A percentile compares a stretch with the other conserved stretches of the same genome.
Evolutionary conservation across 768 basidiomycete genomes (phyloP).

Genomic region (Tremella mesenterica): DNA sequence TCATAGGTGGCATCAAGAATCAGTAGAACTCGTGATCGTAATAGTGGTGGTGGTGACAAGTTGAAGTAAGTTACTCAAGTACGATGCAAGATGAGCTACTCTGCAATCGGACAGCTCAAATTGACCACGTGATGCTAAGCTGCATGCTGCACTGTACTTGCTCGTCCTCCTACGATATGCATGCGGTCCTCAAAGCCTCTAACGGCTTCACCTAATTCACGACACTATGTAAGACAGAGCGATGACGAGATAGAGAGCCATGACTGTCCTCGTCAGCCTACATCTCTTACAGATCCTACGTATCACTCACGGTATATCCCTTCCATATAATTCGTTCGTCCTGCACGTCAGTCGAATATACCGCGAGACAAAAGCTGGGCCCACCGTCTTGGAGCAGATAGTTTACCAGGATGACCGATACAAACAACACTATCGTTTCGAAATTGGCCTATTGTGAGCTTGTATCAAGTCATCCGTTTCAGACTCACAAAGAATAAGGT

Average conservation of each 20-base stretch:
- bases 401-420: slow-evolving; percentile 79
- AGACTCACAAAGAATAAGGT: slow-evolving; percentile 76
- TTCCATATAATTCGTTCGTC: slow-evolving; percentile 85
- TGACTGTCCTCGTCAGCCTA: slow-evolving; percentile 30
- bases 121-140: no score
- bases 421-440: slow-evolving; percentile 73
- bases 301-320: slow-evolving; percentile 57
- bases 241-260: slow-evolving; percentile 69
- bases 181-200: no score
- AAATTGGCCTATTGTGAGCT: slow-evolving; percentile 28
- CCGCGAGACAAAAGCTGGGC: no score
- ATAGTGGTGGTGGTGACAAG: slow-evolving; percentile 1
- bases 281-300: not conserved
- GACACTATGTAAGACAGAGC: slow-evolving; percentile 56
- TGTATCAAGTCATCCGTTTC: not conserved
- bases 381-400: slow-evolving; percentile 56
- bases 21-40: not conserved
- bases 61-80: not conserved
- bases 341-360: slow-evolving; percentile 57
- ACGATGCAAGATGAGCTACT: no score
- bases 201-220: no score
- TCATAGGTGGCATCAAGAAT: no score
- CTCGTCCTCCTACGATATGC: no score
- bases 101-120: no score
- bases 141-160: no score